A percentile compares a stretch with the other conserved stretches of the same genome.
Evolutionary conservation across 306 rosid genomes (phyloP).

Genomic region (Prosopis cineraria): DNA sequence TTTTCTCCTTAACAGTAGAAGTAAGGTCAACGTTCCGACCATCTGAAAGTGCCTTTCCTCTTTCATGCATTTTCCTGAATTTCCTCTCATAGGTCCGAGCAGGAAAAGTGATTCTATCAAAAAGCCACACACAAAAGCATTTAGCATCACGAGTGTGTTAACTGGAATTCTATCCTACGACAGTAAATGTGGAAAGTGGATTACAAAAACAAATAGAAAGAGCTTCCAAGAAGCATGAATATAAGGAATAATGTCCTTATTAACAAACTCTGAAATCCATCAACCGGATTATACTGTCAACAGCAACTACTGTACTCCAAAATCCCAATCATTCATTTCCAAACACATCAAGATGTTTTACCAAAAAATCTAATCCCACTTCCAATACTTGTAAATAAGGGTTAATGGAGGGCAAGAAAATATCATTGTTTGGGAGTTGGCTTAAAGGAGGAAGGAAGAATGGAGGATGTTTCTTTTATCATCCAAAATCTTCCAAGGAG

Average conservation of each 20-base stretch:
- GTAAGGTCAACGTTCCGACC: too few species aligned
- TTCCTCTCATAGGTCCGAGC: too few species aligned
- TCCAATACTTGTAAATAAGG: neutral
- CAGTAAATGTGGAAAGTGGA: neutral
- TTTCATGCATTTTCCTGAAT: too few species aligned
- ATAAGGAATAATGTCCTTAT: neutral
- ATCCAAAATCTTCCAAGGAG: neutral
- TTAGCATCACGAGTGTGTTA: neutral
- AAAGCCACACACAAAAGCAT: neutral
- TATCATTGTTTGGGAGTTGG: neutral
- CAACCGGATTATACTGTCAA: neutral
- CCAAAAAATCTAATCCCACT: neutral
- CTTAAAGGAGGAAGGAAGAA: neutral
- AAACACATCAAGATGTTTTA: neutral
- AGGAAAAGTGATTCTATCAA: too few species aligned
- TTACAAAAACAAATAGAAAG: conserved; percentile 4
- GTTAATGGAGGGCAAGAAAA: neutral
- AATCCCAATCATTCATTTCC: neutral
- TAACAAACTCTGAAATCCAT: neutral
- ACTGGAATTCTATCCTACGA: neutral
- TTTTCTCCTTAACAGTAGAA: too few species aligned
- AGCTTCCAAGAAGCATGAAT: neutral
- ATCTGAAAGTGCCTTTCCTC: too few species aligned
- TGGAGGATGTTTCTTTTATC: neutral
- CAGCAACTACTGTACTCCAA: neutral